Percentiles rank a stretch among this genome's conserved stretches.
These are phyloP conservation scores for Isatis lusitanica DNA, from an alignment of 441 rosid genomes.

Conservation along the genomic window DNA sequence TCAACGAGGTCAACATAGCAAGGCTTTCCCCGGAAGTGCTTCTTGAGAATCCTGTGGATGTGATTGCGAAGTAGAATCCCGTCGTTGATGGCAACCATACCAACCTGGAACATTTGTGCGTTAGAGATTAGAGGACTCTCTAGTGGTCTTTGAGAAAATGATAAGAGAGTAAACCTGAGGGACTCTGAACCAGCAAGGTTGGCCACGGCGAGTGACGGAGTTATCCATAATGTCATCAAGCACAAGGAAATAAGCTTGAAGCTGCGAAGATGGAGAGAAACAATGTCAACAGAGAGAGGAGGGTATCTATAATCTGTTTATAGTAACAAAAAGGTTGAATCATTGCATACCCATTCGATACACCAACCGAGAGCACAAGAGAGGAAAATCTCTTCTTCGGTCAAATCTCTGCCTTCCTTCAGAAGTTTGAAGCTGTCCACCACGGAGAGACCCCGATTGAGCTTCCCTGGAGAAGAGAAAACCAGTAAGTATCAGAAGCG, in stretches of 20 bases:
- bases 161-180: constrained; percentile 54
- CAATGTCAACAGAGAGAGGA: neutral
- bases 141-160: neutral
- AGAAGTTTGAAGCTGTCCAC: constrained; percentile 74
- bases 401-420: constrained; percentile 65
- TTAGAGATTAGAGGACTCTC: neutral
- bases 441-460: constrained; percentile 81
- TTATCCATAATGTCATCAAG: constrained; percentile 90
- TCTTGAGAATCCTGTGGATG: constrained; percentile 72
- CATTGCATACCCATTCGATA: constrained; percentile 76
- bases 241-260: constrained; percentile 91
- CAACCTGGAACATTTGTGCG: constrained; percentile 48
- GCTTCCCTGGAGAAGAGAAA: constrained; percentile 54
- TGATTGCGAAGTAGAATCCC: constrained; percentile 82
- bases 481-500: neutral
- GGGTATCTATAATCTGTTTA: neutral
- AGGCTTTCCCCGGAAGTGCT: constrained; percentile 70
- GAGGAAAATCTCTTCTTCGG: constrained; percentile 66
- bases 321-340: neutral
- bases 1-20: constrained; percentile 81
- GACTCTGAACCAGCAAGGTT: constrained; percentile 86
- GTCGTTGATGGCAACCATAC: constrained; percentile 76
- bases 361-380: constrained; percentile 90
- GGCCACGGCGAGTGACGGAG: constrained; percentile 91
- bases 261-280: constrained; percentile 44